phyloP scores from a whole-genome alignment of 2,329 filamentous ascomycete genomes.

The Blastomyces percursus region DNA sequence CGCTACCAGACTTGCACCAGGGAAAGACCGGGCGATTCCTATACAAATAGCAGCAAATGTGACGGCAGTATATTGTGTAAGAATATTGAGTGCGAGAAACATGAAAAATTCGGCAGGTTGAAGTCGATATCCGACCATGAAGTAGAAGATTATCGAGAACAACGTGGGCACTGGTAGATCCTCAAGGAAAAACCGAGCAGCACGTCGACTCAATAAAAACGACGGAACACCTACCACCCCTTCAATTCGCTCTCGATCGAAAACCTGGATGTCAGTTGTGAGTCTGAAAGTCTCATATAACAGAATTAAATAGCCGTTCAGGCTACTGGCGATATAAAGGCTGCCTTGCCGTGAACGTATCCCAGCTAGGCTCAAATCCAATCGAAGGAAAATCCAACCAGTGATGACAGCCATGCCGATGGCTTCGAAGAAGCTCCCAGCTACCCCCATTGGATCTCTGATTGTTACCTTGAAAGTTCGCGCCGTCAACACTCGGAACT shows the following conservation, averaged over 20 bases:
- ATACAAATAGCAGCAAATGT: constrained; percentile 60
- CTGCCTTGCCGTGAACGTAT: constrained; percentile 64
- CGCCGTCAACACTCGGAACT: constrained; percentile 55
- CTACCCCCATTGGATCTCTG: constrained; percentile 66
- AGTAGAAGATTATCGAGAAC: constrained; percentile 63
- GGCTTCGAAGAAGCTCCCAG: constrained; percentile 58
- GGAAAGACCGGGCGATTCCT: constrained; percentile 54
- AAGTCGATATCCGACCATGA: constrained; percentile 62
- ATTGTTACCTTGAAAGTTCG: constrained; percentile 61
- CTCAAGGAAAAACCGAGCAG: constrained; percentile 59
- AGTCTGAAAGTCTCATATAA: constrained; percentile 67
- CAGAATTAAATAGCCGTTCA: constrained; percentile 67
- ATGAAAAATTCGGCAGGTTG: constrained; percentile 56
- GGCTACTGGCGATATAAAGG: constrained; percentile 57
- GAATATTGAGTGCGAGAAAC: constrained; percentile 57
- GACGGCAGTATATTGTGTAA: constrained; percentile 64
- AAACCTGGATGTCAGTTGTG: constrained; percentile 62
- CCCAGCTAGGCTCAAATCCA: constrained; percentile 55
- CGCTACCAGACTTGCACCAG: constrained; percentile 58
- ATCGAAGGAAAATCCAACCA: constrained; percentile 60
- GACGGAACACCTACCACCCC: constrained; percentile 59
- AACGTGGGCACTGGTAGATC: constrained; percentile 62
- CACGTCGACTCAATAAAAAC: constrained; percentile 57
- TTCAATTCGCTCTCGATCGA: constrained; percentile 64
- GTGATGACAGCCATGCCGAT: constrained; percentile 59